These are phyloP conservation scores for Xylaria sp. DNA, from an alignment of 2,329 filamentous ascomycete species.

Conservation along the genomic window DNA sequence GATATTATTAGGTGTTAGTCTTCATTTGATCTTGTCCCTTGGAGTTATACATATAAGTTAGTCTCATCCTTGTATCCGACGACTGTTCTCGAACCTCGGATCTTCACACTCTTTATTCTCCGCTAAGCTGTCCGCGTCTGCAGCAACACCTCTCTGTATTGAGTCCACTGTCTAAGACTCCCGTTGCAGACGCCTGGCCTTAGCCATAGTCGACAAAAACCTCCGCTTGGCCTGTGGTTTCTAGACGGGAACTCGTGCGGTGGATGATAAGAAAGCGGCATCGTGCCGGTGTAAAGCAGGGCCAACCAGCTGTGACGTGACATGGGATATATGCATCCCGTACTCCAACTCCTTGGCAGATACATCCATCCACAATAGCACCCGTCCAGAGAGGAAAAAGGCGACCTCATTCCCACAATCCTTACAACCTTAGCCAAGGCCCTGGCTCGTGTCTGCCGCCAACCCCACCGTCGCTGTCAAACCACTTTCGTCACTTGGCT, in stretches of 20 bases:
- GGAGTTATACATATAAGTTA: constrained; percentile 15
- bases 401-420: constrained; percentile 27
- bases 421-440: constrained; percentile 30
- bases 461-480: constrained; percentile 22
- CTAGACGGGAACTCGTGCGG: constrained; percentile 16
- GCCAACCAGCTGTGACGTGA: constrained; percentile 33
- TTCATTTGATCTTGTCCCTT: constrained; percentile 6
- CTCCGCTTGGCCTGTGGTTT: constrained; percentile 13
- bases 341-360: constrained; percentile 35
- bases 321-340: constrained; percentile 38
- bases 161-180: constrained; percentile 1
- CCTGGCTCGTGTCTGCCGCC: constrained; percentile 31
- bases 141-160: not conserved
- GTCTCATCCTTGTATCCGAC: constrained; percentile 25
- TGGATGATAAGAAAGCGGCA: constrained; percentile 31
- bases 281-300: constrained; percentile 26
- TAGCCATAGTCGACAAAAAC: constrained; percentile 15
- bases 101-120: constrained; percentile 18
- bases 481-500: constrained; percentile 13
- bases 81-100: constrained; percentile 27
- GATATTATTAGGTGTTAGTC: constrained; percentile 4
- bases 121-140: not conserved
- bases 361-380: constrained; percentile 19
- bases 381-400: constrained; percentile 32
- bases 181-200: constrained; percentile 23